Base-by-base conservation (phyloP, 345 rosid species). In the Eucalyptus regnans region DNA sequence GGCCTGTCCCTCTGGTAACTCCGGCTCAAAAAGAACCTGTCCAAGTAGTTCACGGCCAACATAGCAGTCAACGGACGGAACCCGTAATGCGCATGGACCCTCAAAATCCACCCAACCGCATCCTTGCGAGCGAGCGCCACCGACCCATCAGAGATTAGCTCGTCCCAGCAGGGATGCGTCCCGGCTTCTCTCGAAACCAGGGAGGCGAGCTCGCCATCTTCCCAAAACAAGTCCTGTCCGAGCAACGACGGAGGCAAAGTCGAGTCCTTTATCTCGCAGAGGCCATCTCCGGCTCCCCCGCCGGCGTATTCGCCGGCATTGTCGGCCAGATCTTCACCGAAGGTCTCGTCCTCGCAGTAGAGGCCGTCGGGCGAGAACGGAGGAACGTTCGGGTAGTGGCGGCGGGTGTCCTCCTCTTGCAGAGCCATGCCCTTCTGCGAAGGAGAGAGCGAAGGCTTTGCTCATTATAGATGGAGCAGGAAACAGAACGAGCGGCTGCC, bases 1-100 rank as follows among this genome's bases (percentile, higher is more conserved):
- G 99, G 99, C 93, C 94, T 97, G 86, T 96, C 97, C 15, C 90
- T 90, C 80, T 92, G 95, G 91, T 96, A 91, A 87, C 86, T 93
- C 6, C 89, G 41, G 91, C 96, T 94, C 49, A 94, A 91, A 85
- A 93, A 83, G 92, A 96, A 97, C 92, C 97, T 96, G 93, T 97
- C 99, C 52, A 97, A 96, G 94, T 96, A 97, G 89, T 96, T 96
- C 85, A 96, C 95, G 89, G 99, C 98, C 90, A 96, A 95, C 88
- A 94, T 91, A 87, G 91, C 88, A 76, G 97, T 96, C 93, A 93
- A 91, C 64, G 96, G 94, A 92, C 90, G 88, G 91, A 97, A 96
- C 64, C 95, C 97, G 90, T 91, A 93, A 86, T 91, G 94, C 89
- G 94, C 94, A 81, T 92, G 95, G 29, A 92, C 97, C 90, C 93